Evolutionary conservation across 2,329 filamentous ascomycete genomes (phyloP).

Genomic region (Graphilbum fragrans): DNA sequence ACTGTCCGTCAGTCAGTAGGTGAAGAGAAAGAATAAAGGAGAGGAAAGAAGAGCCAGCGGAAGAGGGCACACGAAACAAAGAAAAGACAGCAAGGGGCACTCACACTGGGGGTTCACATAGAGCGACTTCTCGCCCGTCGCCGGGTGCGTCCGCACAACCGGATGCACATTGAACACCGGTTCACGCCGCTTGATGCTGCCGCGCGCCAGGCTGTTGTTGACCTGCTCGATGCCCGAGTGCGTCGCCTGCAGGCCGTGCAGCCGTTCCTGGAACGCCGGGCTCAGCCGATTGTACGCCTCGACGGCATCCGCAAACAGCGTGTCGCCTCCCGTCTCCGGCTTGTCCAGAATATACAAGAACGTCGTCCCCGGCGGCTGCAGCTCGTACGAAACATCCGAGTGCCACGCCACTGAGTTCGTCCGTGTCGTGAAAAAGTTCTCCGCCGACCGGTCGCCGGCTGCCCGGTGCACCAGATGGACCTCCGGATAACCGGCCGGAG

Average conservation of each 20-base stretch:
- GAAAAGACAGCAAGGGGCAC: constrained; percentile 14
- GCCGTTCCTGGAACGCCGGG: constrained; percentile 63
- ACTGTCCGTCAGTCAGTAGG: constrained; percentile 30
- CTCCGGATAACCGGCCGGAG: constrained; percentile 55
- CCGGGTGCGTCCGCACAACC: constrained; percentile 68
- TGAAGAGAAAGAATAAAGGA: not conserved
- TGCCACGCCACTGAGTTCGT: constrained; percentile 84
- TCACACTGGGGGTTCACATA: constrained; percentile 75
- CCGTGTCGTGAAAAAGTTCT: constrained; percentile 49
- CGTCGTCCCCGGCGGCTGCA: constrained; percentile 79
- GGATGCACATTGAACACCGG: constrained; percentile 66
- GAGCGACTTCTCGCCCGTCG: constrained; percentile 72
- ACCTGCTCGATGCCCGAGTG: constrained; percentile 79
- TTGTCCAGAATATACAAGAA: constrained; percentile 82
- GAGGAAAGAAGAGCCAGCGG: not conserved
- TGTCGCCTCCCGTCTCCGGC: constrained; percentile 71
- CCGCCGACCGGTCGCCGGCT: constrained; percentile 48
- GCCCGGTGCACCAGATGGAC: constrained; percentile 62
- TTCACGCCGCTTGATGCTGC: constrained; percentile 62
- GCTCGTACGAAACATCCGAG: constrained; percentile 77
- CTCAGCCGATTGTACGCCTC: constrained; percentile 74
- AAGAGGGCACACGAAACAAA: not conserved
- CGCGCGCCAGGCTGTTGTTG: constrained; percentile 51
- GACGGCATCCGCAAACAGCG: constrained; percentile 66
- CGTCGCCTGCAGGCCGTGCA: constrained; percentile 69